Evolutionary conservation across 1,139 yeast species (phyloP).

Genomic region (Blastobotrys arbuscula): DNA sequence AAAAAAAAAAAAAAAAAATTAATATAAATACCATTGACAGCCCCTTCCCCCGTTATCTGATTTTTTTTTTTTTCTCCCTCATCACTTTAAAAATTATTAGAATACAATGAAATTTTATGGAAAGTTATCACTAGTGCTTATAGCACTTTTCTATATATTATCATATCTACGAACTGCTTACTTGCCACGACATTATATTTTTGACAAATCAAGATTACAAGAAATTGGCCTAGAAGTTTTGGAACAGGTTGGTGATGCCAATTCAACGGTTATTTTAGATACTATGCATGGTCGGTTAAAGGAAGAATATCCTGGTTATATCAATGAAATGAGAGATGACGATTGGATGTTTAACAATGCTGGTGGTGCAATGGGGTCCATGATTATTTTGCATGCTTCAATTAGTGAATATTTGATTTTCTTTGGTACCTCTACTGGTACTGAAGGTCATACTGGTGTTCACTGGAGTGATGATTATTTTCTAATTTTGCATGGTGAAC

Average conservation of each 20-base stretch:
- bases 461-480: constrained; percentile 97
- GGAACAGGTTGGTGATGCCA: constrained; percentile 44
- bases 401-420: constrained; percentile 84
- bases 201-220: constrained; percentile 46
- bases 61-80: constrained; percentile 1
- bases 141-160: constrained; percentile 17
- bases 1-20: no score
- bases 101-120: constrained; percentile 11
- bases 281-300: constrained; percentile 58
- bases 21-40: no score
- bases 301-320: constrained; percentile 58
- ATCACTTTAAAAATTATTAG: no score
- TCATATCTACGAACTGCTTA: constrained; percentile 21
- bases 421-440: constrained; percentile 85
- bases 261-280: constrained; percentile 54
- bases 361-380: constrained; percentile 98
- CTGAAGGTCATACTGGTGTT: constrained; percentile 93
- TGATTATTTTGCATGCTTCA: constrained; percentile 95
- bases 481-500: constrained; percentile 77
- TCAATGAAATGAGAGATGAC: constrained; percentile 63
- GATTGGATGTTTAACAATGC: constrained; percentile 98
- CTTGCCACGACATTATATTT: constrained; percentile 59
- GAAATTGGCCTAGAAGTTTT: constrained; percentile 44
- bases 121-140: constrained; percentile 7
- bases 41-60: no score